Base-by-base conservation (phyloP, 768 basidiomycete species). In the Phlegmacium glaucopus region DNA sequence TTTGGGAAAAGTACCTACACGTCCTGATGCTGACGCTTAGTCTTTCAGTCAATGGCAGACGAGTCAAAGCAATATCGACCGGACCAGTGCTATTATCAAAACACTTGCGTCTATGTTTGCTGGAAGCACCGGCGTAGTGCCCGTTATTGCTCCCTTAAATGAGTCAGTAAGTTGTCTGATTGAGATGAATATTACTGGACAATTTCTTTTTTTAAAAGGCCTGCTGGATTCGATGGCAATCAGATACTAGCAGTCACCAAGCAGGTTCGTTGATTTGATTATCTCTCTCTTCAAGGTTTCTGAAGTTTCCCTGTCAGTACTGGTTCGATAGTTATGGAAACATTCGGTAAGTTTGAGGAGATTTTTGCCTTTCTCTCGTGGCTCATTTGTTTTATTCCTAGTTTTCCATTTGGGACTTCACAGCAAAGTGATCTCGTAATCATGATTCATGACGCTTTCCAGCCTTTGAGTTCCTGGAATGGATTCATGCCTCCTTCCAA, bases 371-470 rank as follows among this genome's bases (percentile, higher is more conserved):
- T 27, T 22, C 15, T 12, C 6, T 48, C 25, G 26, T 28, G 35
- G 25, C 9, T 22, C 42, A 25, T 39, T 28, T 22, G 18, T 26
- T 29, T 11, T 4, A 18, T 11, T 3, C 37, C 15, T 37, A 52
- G 50, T 42, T 50, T 28, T 42, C 49, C 37, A 6, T 55, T 44
- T 45, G 41, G 42, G 45, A 50, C 56, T 22, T 57, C 51, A 16
- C 45, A 75, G 45, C 75, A 83, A 53, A 85, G 85, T 53, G 80
- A 89, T 60, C 78, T 77, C 3, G 63, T 90, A 10, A 77, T 82
- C 10, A 66, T 90, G 55, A 73, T 91, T 32, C 82, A 87, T 55
- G 90, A 91, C 52, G 89, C 88, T 3, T 92, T 91, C 72, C 86
- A 89, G 60, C 70, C 80, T 40, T 71, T 89, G 41, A 78, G 73